phyloP scores from a whole-genome alignment of 2,329 filamentous ascomycete species.

The Thelonectria rubi region DNA sequence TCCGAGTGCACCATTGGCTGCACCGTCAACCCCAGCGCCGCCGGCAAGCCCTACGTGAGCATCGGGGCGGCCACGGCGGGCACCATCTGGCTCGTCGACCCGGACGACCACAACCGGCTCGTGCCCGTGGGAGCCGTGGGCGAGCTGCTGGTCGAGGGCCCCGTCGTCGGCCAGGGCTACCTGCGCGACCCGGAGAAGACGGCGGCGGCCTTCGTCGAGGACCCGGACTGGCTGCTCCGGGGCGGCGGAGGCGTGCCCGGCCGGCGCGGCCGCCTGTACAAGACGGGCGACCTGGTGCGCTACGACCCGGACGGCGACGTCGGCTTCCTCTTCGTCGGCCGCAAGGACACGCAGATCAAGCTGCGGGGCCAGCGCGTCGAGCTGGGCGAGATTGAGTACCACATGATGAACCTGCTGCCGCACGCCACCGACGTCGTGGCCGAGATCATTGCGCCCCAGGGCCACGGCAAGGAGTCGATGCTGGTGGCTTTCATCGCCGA shows the following conservation, averaged over 20 bases:
- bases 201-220: conserved; percentile 63
- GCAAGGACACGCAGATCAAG: conserved; percentile 76
- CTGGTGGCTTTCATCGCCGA: conserved; percentile 39
- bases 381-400: conserved; percentile 62
- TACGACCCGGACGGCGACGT: conserved; percentile 64
- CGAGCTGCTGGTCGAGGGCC: conserved; percentile 65
- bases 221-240: conserved; percentile 61
- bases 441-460: conserved; percentile 56
- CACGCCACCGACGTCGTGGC: conserved; percentile 54
- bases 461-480: conserved; percentile 45
- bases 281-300: conserved; percentile 67
- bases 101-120: conserved; percentile 56
- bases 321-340: conserved; percentile 65
- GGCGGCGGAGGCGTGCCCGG: conserved; percentile 50
- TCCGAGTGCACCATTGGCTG: conserved; percentile 64
- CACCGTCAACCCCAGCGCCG: conserved; percentile 54
- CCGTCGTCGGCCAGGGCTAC: conserved; percentile 70
- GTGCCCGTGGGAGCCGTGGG: conserved; percentile 60
- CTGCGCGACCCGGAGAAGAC: conserved; percentile 67
- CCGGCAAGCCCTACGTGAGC: conserved; percentile 48
- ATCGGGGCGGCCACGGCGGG: conserved; percentile 60
- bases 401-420: conserved; percentile 54
- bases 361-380: conserved; percentile 72
- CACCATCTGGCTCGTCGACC: conserved; percentile 61
- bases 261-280: conserved; percentile 60